Base-by-base conservation (phyloP, 768 basidiomycete genomes). In the Collybia nuda region DNA sequence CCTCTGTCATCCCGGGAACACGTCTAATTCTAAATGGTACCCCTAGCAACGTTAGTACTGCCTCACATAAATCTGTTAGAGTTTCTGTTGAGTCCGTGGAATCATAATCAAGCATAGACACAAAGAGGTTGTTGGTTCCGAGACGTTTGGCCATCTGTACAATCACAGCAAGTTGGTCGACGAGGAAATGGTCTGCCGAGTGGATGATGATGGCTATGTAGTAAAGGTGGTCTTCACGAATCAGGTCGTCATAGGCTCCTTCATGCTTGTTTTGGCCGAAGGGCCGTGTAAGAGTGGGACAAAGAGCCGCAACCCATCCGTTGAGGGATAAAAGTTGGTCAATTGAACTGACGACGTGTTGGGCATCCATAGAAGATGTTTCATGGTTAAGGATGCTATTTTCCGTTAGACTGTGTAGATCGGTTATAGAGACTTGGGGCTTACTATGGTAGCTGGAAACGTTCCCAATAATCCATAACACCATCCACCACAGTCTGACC, bases 131-230 rank as follows among this genome's bases (percentile, higher is more conserved):
- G 45, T 82, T 76, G 4, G 90, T 85, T 2, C 97, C 97, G 9
- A 98, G 81, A 7, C 94, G 86, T 60, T 87, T 87, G 0, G 91
- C 91, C 63, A 99, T 82, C 66, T 99, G 97, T 7, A 99, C 90
- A 57, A 99, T 98, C 59, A 97, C 92, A 17, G 97, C 93, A 40
- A 99, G 85, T 67, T 99, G 97, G 72, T 98, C 97, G 56, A 98
- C 91, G 47, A 98, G 83, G 74, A 99, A 99, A 66, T 99, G 97
- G 75, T 99, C 97, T 2, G 97, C 97, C 3, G 93, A 96, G 68
- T 99, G 96, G 40, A 99, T 90, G 56, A 95, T 83, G 58, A 98
- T 88, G 50, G 93, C 95, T 55, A 99, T 81, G 67, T 87, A 99
- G 76, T 98, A 99, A 15, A 98, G 77, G 57, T 88, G 86, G 58